Evolutionary conservation across 208 protist genomes (phyloP).

Genomic region (Crithidia bombi): DNA sequence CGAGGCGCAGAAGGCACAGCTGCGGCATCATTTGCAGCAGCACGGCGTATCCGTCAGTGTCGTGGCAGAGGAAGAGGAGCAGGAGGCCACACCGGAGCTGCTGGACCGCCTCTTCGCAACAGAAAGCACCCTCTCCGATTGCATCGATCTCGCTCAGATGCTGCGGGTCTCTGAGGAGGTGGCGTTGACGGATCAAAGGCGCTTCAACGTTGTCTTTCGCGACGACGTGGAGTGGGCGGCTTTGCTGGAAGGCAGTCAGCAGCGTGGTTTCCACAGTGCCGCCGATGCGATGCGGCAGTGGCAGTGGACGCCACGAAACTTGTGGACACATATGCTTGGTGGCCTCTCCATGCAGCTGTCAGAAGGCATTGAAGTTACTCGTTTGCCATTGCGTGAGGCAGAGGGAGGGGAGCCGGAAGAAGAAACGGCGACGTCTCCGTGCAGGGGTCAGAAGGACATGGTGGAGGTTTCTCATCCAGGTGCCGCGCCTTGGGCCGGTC

Average conservation of each 20-base stretch:
- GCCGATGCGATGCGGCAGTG: conserved; percentile 32
- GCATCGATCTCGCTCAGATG: conserved; percentile 17
- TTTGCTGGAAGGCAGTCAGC: conserved; percentile 13
- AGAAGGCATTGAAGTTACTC: conserved; percentile 24
- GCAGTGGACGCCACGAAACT: conserved; percentile 12
- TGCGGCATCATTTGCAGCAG: conserved; percentile 22
- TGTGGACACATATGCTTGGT: conserved; percentile 23
- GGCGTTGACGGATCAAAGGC: conserved; percentile 18
- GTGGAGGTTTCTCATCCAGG: neutral
- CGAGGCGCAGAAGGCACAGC: conserved; percentile 6
- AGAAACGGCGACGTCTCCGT: neutral
- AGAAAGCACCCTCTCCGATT: conserved; percentile 14
- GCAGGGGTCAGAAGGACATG: neutral
- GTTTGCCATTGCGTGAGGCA: neutral
- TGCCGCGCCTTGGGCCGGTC: conserved; percentile 16
- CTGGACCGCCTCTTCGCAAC: conserved; percentile 32
- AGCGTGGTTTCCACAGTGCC: conserved; percentile 26
- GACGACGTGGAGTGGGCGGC: conserved; percentile 21
- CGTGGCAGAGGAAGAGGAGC: conserved; percentile 21
- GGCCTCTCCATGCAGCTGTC: conserved; percentile 31
- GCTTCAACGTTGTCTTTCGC: conserved; percentile 34
- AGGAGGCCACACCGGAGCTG: conserved; percentile 32
- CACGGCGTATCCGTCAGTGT: conserved; percentile 18
- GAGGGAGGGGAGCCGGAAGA: neutral
- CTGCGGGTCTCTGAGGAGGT: conserved; percentile 12